Percentiles rank a stretch among this genome's conserved stretches.
phyloP scores from a whole-genome alignment of 1,139 yeast species.

The Zygotorulaspora mrakii region DNA sequence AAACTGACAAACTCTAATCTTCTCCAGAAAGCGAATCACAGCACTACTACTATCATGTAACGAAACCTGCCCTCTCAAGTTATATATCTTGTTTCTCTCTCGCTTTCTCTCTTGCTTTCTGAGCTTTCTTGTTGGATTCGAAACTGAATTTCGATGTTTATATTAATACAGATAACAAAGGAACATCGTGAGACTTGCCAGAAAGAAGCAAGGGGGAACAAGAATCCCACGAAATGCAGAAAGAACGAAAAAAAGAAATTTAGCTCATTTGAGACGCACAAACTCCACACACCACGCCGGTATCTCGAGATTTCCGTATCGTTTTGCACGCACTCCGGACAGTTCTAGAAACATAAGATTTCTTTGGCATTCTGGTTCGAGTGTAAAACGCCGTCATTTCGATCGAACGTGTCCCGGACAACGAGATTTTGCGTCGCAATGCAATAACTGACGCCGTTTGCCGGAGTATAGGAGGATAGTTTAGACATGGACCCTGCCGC shows the following conservation, averaged over 20 bases:
- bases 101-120: no score
- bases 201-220: constrained; percentile 4
- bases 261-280: neutral
- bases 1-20: neutral
- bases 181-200: neutral
- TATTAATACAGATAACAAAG: constrained; percentile 1
- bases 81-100: neutral
- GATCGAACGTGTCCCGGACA: no score
- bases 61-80: neutral
- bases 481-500: no score
- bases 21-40: no score
- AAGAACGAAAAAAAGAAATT: neutral
- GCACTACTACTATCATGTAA: constrained; percentile 5
- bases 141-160: neutral
- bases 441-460: no score
- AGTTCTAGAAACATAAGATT: neutral
- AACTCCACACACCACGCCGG: no score
- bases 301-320: no score
- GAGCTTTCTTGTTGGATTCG: neutral
- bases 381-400: neutral
- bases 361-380: neutral
- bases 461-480: no score
- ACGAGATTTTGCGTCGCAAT: neutral
- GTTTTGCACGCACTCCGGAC: neutral
- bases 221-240: no score